Conservation (phyloP, 768 basidiomycete species). For the Rhodotorula sphaerocarpa region DNA sequence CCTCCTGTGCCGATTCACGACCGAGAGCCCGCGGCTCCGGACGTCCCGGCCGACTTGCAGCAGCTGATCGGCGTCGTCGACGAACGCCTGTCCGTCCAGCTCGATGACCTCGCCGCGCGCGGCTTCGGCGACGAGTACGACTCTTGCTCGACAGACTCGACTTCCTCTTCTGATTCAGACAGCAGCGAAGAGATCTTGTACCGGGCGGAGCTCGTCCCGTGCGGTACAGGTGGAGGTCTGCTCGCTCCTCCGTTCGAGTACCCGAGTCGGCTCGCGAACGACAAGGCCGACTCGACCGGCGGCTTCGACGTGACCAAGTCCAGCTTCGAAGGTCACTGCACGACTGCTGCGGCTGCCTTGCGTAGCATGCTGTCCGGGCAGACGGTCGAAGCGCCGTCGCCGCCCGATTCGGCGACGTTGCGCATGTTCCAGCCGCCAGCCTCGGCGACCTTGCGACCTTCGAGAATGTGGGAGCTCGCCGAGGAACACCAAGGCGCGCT, state of each 20-base stretch:
- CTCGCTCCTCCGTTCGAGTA: not conserved
- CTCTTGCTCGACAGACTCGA: not conserved
- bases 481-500: too few relatives aligned
- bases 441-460: not conserved
- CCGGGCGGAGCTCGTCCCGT: too few relatives aligned
- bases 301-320: constrained; percentile 1
- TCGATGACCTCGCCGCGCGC: not conserved
- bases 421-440: not conserved
- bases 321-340: constrained; percentile 23
- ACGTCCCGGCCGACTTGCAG: constrained; percentile 22
- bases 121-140: constrained; percentile 25
- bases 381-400: not conserved
- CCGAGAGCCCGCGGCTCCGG: not conserved
- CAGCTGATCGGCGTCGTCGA: constrained; percentile 22
- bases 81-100: constrained; percentile 5
- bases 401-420: not conserved
- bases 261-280: not conserved
- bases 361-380: constrained; percentile 7
- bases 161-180: not conserved
- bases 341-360: constrained; percentile 12
- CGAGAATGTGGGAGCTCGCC: not conserved
- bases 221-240: too few relatives aligned
- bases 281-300: not conserved
- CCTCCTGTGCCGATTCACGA: too few relatives aligned
- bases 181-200: not conserved